Base-by-base conservation (phyloP, 306 rosid species). In the Quercus bicolor region DNA sequence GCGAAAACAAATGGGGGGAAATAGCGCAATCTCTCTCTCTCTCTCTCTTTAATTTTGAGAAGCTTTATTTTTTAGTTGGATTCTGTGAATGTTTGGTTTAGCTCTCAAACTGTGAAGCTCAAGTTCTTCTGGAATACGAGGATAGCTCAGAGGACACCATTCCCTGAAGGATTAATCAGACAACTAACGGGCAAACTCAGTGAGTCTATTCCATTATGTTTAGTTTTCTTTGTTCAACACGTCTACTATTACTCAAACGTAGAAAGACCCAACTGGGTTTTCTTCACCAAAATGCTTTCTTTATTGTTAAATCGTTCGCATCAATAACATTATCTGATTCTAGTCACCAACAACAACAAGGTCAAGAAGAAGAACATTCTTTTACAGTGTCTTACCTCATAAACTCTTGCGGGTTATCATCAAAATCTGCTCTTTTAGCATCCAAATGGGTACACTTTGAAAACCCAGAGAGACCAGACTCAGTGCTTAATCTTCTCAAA, bases 361-460 rank as follows among this genome's bases (percentile, higher is more conserved):
- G 4, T 9, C 16, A 45, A 13, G 26, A 61, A 23, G 13, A 51
- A 0, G 13, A 70, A 14, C 20, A 20, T 7, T 23, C 33, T 56
- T 68, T 51, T 48, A 82, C 80, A 6, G 75, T 79, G 71, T 68
- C 86, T 10, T 85, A 82, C 75, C 84, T 85, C 40, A 20, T 68
- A 13, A 29, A 76, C 53, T 72, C 86, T 8, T 85, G 80, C 28
- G 82, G 86, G 77, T 62, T 85, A 34, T 73, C 79, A 5, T 77
- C 72, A 5, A 77, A 79, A 76, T 11, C 75, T 12, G 84, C 86
- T 68, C 48, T 69, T 26, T 19, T 5, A 19, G 86, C 53, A 1
- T 76, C 89, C n/a, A 29, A 73, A 72, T 73, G 56, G 72, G 64
- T 79, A 19, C 43, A 73, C 54, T 55, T 82, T 26, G 34, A 68